phyloP scores from a whole-genome alignment of 1,139 yeast genomes.

The Taphrina populina region DNA sequence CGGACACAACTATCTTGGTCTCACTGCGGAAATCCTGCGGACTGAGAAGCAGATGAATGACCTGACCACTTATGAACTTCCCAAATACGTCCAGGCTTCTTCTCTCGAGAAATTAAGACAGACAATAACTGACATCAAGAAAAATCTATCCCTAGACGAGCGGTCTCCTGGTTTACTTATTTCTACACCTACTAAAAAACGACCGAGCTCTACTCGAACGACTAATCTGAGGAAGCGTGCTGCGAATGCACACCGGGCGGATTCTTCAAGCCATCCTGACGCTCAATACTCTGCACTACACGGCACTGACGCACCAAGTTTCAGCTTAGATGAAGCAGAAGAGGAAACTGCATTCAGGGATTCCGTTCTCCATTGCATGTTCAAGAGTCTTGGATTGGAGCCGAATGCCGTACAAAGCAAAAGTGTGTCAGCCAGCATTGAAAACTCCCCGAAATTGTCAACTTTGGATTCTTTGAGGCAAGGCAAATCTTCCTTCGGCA shows the following conservation, averaged over 20 bases:
- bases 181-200: slow-evolving; percentile 14
- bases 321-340: slow-evolving; percentile 76
- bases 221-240: slow-evolving; percentile 19
- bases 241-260: neutral
- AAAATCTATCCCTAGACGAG: neutral
- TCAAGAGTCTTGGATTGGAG: slow-evolving; percentile 68
- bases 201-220: slow-evolving; percentile 28
- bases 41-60: slow-evolving; percentile 70
- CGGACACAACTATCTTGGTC: slow-evolving; percentile 78
- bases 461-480: slow-evolving; percentile 12
- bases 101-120: slow-evolving; percentile 43
- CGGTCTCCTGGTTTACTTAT: slow-evolving; percentile 22
- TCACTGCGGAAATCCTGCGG: slow-evolving; percentile 76
- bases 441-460: slow-evolving; percentile 14
- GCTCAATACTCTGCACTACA: slow-evolving; percentile 6
- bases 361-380: slow-evolving; percentile 74
- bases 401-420: slow-evolving; percentile 13
- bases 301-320: slow-evolving; percentile 13
- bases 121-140: slow-evolving; percentile 2
- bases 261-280: slow-evolving; percentile 2
- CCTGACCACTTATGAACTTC: slow-evolving; percentile 54
- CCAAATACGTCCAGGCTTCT: slow-evolving; percentile 50
- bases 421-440: slow-evolving; percentile 20
- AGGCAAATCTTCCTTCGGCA: slow-evolving; percentile 18
- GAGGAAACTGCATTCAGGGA: slow-evolving; percentile 69